Conservation (phyloP, 768 basidiomycete species). For the Suillus fuscotomentosus region DNA sequence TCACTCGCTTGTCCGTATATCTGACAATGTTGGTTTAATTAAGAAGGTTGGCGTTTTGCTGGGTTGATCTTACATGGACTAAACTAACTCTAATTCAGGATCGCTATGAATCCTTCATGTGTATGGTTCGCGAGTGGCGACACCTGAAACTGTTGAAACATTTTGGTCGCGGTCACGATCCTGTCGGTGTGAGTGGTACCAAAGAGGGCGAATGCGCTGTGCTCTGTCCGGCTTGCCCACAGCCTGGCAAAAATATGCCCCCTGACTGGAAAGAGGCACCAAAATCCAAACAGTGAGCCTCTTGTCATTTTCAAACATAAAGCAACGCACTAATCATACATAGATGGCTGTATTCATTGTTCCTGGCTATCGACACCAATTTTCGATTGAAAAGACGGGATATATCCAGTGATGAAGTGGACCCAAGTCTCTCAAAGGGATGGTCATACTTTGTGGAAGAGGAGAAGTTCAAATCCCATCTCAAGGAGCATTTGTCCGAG, state of each 20-base stretch:
- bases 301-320: neutral
- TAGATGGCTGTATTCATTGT: conserved; percentile 29
- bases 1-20: conserved; percentile 19
- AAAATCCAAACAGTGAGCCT: neutral
- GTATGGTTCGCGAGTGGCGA: conserved; percentile 17
- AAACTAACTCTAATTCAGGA: neutral
- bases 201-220: neutral
- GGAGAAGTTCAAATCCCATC: conserved; percentile 8
- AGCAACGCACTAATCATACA: neutral
- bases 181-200: neutral
- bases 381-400: conserved; percentile 28
- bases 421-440: conserved; percentile 27
- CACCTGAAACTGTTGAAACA: conserved; percentile 17
- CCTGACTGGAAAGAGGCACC: neutral
- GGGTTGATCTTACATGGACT: neutral
- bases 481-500: neutral
- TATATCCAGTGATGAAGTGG: conserved; percentile 21
- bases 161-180: conserved; percentile 1
- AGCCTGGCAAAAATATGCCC: conserved; percentile 9
- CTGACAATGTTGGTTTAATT: conserved; percentile 23
- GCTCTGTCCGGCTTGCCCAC: conserved; percentile 6
- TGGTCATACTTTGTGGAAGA: conserved; percentile 28
- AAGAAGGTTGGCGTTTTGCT: neutral
- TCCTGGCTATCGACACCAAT: conserved; percentile 32
- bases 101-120: conserved; percentile 20